Base-by-base conservation (phyloP, 768 basidiomycete genomes). In the Hericium erinaceus region DNA sequence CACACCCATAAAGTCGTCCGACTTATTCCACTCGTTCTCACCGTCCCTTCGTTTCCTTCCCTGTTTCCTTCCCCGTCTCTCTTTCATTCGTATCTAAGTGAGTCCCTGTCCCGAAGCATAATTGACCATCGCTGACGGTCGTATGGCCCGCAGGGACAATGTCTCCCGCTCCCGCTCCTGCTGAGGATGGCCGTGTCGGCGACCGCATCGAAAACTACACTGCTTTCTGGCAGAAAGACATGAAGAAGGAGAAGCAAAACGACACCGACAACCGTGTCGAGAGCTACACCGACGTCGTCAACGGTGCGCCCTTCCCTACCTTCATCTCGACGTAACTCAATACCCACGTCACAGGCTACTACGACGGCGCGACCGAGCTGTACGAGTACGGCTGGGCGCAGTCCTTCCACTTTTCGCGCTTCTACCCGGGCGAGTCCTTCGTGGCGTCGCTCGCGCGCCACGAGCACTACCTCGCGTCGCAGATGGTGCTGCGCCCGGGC, bases 381-480 rank as follows among this genome's bases (percentile, higher is more conserved):
- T 97, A 98, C 74, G 95, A 98, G 70, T 97, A 89, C 66, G 94
- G 90, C 54, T 92, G 93, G 94, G 81, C 81, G 1, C 77, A 84
- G 56, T 92, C 87, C 5, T 97, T 97, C 83, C 95, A 98, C 73
- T 97, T 97, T 72, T 95, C 90, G 57, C 92, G 95, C 38, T 98
- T 95, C 79, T 93, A 89, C 82, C 88, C 87, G 72, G 95, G 95
- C 61, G 88, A 92, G 69, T 80, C 79, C 0, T 88, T 88, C 70
- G 69, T 77, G 22, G 82, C 84, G 18, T 83, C 85, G 66, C 76
- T 92, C 54, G 94, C 95, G 26, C 87, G 97, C 44, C 95, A 98
- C 66, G 95, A 99, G 74, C 95, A 99, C 75, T 98, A 95, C 75
- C 90, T 99, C 62, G 85, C 94, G 4, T 76, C 87, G 9, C 81